A percentile compares a stretch with the other conserved stretches of the same genome.
Evolutionary conservation across 2,329 filamentous ascomycete genomes (phyloP).

Genomic region (Ophiostoma quercus): DNA sequence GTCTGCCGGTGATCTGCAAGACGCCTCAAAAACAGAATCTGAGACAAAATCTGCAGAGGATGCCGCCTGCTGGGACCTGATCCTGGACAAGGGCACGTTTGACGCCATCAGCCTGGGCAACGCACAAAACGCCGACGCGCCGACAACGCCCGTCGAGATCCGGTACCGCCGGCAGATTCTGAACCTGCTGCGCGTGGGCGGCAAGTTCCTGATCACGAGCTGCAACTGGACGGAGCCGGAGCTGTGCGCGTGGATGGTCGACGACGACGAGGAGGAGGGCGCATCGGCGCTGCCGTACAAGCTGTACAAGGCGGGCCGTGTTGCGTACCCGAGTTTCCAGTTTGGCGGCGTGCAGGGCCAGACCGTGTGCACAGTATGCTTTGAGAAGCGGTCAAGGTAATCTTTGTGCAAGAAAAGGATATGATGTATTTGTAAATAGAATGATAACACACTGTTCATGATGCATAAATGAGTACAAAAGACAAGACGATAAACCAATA

Average conservation of each 20-base stretch:
- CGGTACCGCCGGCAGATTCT: constrained; percentile 66
- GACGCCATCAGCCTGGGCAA: constrained; percentile 80
- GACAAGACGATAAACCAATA: not conserved
- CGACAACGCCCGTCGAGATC: constrained; percentile 56
- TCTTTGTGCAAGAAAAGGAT: not conserved
- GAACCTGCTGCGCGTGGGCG: constrained; percentile 62
- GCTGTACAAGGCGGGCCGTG: constrained; percentile 59
- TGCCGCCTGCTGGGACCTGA: constrained; percentile 67
- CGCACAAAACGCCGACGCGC: constrained; percentile 34
- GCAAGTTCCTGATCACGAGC: constrained; percentile 80
- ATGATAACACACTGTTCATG: not conserved
- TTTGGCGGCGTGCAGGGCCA: constrained; percentile 87
- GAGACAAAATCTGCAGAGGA: not conserved
- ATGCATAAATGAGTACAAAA: not conserved
- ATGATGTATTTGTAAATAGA: not conserved
- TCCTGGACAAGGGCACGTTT: constrained; percentile 97
- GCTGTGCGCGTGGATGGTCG: constrained; percentile 71
- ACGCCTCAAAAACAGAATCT: not conserved
- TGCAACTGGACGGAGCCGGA: constrained; percentile 98
- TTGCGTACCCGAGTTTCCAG: constrained; percentile 79
- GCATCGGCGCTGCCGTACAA: constrained; percentile 18
- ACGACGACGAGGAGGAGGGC: constrained; percentile 26
- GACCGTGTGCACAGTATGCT: constrained; percentile 82
- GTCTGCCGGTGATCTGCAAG: not conserved
- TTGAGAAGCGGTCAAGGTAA: constrained; percentile 44